Conservation (phyloP, 2,329 filamentous ascomycete species). For the Macrophomina tecta region DNA sequence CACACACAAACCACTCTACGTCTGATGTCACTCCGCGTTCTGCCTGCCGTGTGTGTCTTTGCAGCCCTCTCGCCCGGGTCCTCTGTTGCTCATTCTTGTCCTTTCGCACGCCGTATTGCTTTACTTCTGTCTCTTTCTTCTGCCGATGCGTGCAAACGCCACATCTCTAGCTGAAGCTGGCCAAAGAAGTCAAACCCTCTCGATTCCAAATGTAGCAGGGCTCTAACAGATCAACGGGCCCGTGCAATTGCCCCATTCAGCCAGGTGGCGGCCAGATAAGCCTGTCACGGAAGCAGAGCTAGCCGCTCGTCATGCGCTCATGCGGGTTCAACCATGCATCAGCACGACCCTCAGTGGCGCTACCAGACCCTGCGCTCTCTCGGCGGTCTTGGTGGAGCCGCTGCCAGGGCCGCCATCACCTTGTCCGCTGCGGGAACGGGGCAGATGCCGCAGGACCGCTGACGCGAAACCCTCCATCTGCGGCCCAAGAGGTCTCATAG, state of each 20-base stretch:
- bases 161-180: neutral
- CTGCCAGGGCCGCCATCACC: slow-evolving; percentile 6
- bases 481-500: slow-evolving; percentile 18
- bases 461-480: slow-evolving; percentile 25
- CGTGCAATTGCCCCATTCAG: slow-evolving; percentile 15
- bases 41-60: neutral
- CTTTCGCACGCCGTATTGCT: neutral
- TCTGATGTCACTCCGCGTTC: slow-evolving; percentile 23
- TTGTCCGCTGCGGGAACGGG: slow-evolving; percentile 10
- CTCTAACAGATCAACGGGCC: slow-evolving; percentile 17
- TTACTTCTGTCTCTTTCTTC: neutral
- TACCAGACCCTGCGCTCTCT: slow-evolving; percentile 10
- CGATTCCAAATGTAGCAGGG: neutral
- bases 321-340: slow-evolving; percentile 4
- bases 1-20: slow-evolving; percentile 19
- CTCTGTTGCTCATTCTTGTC: neutral
- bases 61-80: no score
- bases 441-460: slow-evolving; percentile 18
- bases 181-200: neutral
- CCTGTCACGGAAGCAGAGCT: slow-evolving; percentile 5
- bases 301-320: slow-evolving; percentile 19
- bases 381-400: slow-evolving; percentile 15
- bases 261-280: slow-evolving; percentile 1
- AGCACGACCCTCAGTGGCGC: slow-evolving; percentile 7
- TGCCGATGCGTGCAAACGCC: neutral